Percentiles rank a stretch among this genome's conserved stretches.
phyloP scores from a whole-genome alignment of 164 flowering plant species.

The Aristolochia contorta region DNA sequence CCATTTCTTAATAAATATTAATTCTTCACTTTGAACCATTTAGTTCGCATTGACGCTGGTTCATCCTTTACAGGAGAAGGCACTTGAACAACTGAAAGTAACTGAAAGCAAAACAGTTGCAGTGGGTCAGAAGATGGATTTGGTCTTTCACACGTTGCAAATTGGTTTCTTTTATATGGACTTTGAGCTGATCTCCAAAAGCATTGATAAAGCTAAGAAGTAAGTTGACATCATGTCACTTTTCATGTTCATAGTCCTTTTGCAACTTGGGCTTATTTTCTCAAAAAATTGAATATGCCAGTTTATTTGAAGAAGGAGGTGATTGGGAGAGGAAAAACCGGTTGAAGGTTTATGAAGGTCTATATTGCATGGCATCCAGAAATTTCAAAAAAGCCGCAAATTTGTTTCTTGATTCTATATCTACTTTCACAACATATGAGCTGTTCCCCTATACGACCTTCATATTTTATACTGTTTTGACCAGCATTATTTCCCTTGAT shows the following conservation, averaged over 20 bases:
- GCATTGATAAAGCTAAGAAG: constrained; percentile 98
- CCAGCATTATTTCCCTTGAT: constrained; percentile 87
- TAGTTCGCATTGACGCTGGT: neutral
- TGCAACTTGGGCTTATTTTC: neutral
- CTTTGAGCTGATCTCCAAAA: constrained; percentile 88
- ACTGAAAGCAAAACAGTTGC: constrained; percentile 96
- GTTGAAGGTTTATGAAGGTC: constrained; percentile 92
- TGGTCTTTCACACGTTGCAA: constrained; percentile 81
- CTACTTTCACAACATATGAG: constrained; percentile 96
- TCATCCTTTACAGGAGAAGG: constrained; percentile 51
- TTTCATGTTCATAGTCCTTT: neutral
- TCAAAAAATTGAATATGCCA: constrained; percentile 19
- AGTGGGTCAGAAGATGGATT: constrained; percentile 97
- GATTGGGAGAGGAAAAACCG: constrained; percentile 99
- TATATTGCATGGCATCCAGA: constrained; percentile 88
- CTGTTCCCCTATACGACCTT: constrained; percentile 89
- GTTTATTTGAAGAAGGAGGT: constrained; percentile 98
- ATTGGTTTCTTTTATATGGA: constrained; percentile 92
- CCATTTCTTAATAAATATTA: neutral
- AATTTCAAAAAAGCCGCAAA: constrained; percentile 81
- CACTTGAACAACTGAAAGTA: constrained; percentile 84
- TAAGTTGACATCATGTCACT: constrained; percentile 19
- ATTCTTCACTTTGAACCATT: neutral
- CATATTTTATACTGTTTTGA: constrained; percentile 86
- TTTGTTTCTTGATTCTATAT: constrained; percentile 87